Conservation (phyloP, 371 early-diverging fungal species). For the Funneliformis caledonium region DNA sequence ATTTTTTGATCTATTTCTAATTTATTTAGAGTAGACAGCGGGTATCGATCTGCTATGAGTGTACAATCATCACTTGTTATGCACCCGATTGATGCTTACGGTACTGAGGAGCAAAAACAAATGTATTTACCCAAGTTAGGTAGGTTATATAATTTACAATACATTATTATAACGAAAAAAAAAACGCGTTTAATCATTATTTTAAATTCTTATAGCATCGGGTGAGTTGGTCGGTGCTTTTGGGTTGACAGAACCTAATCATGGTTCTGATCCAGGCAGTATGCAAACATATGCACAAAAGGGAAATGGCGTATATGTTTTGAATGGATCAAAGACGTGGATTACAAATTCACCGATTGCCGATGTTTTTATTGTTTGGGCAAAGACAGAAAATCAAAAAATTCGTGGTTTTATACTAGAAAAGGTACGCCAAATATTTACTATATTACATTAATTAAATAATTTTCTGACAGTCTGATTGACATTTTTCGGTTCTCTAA, state of each 20-base stretch:
- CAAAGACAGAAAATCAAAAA: conserved; percentile 86
- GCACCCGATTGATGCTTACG: conserved; percentile 97
- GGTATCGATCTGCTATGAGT: conserved; percentile 98
- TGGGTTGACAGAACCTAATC: conserved; percentile 98
- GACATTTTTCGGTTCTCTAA: not conserved
- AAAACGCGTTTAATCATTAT: not conserved
- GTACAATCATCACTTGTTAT: conserved; percentile 98
- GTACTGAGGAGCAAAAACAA: conserved; percentile 87
- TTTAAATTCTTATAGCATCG: conserved; percentile 61
- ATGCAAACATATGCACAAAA: conserved; percentile 93
- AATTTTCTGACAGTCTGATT: not conserved
- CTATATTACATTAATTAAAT: not conserved
- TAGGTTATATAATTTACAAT: conserved; percentile 42
- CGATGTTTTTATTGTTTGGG: conserved; percentile 98
- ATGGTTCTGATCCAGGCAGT: conserved; percentile 93
- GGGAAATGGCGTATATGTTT: conserved; percentile 74
- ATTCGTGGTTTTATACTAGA: conserved; percentile 97
- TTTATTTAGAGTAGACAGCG: conserved; percentile 81
- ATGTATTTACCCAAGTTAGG: conserved; percentile 92
- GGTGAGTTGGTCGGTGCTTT: conserved; percentile 93
- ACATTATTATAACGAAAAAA: not conserved
- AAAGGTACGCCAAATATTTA: conserved; percentile 53
- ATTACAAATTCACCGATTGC: conserved; percentile 98
- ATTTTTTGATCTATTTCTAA: not conserved
- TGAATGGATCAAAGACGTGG: conserved; percentile 97